Conservation (phyloP, 2,329 filamentous ascomycete genomes). For the Cercospora janseana region DNA sequence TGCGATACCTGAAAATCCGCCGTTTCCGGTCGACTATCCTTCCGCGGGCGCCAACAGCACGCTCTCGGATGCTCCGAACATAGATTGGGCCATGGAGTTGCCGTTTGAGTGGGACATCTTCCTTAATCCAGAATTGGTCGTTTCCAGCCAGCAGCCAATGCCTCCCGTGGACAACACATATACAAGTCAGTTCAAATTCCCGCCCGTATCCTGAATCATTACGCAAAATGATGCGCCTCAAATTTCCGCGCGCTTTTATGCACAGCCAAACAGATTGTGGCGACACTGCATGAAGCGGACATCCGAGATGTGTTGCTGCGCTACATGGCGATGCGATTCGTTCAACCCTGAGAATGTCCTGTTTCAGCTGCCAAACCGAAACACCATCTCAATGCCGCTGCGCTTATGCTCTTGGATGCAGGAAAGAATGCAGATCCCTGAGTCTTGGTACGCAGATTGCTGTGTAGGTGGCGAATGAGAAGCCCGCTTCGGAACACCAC, state of each 20-base stretch:
- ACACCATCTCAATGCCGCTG: constrained; percentile 10
- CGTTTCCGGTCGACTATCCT: constrained; percentile 33
- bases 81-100: constrained; percentile 37
- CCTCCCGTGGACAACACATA: constrained; percentile 22
- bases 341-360: constrained; percentile 14
- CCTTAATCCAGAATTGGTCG: constrained; percentile 37
- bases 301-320: no score
- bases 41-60: constrained; percentile 30
- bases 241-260: not conserved
- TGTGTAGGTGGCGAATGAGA: constrained; percentile 19
- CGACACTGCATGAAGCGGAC: no score
- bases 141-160: constrained; percentile 31
- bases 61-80: constrained; percentile 33
- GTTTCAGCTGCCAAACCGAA: constrained; percentile 16
- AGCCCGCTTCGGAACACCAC: not conserved
- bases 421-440: constrained; percentile 20
- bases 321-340: not conserved
- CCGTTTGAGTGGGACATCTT: constrained; percentile 40
- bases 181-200: constrained; percentile 23
- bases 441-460: constrained; percentile 14
- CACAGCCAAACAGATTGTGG: not conserved
- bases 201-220: constrained; percentile 5
- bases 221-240: not conserved
- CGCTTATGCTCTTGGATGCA: constrained; percentile 17
- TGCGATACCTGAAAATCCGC: constrained; percentile 29